Percentiles rank a stretch among this genome's conserved stretches.
Evolutionary conservation across 2,329 filamentous ascomycete genomes (phyloP).

Genomic region (Diaporthe sp.): DNA sequence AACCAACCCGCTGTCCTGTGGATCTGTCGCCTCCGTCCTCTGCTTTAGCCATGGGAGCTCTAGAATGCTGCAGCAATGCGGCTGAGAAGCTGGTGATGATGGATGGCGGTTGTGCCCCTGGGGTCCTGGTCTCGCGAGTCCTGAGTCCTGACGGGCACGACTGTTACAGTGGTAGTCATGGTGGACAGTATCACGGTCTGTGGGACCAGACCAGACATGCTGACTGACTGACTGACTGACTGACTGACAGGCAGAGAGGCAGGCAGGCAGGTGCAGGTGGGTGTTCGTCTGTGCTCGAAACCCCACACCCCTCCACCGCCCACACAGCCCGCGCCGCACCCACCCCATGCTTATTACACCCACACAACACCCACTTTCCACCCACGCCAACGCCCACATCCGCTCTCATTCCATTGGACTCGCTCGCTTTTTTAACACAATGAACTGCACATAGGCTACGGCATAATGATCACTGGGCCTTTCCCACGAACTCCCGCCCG

Average conservation of each 20-base stretch:
- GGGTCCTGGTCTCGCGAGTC: background rate
- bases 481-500: background rate
- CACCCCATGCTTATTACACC: conserved; percentile 1
- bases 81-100: background rate
- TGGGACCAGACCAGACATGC: background rate
- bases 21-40: background rate
- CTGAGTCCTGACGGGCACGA: conserved; percentile 4
- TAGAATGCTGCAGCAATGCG: background rate
- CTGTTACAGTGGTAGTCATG: background rate
- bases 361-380: conserved; percentile 3
- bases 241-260: background rate
- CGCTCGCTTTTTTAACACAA: background rate
- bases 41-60: background rate
- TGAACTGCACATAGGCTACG: background rate
- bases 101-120: background rate
- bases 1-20: conserved; percentile 7
- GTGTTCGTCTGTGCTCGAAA: conserved; percentile 11
- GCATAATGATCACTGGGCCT: conserved; percentile 4
- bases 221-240: too few relatives aligned
- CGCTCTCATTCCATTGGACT: conserved; percentile 12
- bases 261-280: background rate
- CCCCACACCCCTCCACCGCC: conserved; percentile 22
- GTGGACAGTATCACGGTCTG: background rate
- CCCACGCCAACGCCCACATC: conserved; percentile 3
- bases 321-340: conserved; percentile 3